Conservation (phyloP, 2,329 filamentous ascomycete species). For the Diaporthe velutina region DNA sequence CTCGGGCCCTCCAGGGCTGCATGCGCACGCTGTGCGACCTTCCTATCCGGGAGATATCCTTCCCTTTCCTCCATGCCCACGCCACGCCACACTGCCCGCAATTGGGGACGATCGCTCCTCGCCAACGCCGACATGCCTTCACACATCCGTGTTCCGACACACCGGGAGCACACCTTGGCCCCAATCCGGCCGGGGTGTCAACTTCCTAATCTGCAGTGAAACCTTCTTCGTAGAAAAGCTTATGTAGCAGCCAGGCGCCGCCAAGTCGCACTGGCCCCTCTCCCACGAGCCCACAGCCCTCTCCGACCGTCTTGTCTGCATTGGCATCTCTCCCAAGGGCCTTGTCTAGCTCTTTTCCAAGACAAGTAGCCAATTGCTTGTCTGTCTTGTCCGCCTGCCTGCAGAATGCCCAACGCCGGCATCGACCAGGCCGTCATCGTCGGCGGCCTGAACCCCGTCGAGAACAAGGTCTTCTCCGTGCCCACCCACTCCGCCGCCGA, state of each 20-base stretch:
- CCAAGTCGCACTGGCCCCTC: neutral
- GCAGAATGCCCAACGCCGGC: slow-evolving; percentile 25
- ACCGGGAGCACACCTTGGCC: neutral
- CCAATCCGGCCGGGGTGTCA: neutral
- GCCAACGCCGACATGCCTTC: neutral
- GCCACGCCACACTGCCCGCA: neutral
- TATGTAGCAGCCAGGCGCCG: slow-evolving; percentile 9
- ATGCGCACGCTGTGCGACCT: neutral
- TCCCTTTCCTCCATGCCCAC: neutral
- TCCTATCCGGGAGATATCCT: slow-evolving; percentile 11
- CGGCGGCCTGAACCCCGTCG: slow-evolving; percentile 46
- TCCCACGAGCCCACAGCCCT: neutral
- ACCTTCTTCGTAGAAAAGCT: neutral
- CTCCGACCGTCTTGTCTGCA: neutral
- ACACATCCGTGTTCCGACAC: neutral
- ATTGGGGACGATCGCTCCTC: neutral
- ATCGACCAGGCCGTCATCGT: slow-evolving; percentile 44
- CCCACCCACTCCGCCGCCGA: slow-evolving; percentile 48
- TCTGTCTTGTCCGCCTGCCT: neutral
- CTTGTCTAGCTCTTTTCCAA: slow-evolving; percentile 13
- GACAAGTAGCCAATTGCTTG: slow-evolving; percentile 7
- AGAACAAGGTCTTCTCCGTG: slow-evolving; percentile 47
- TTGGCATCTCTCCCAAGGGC: neutral
- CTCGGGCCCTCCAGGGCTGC: slow-evolving; percentile 2
- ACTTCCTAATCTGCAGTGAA: neutral